Evolutionary conservation across 2,329 filamentous ascomycete genomes (phyloP), one percentile per base, ranked within the genome.

Genomic region (Aspergillus novoparasiticus): DNA sequence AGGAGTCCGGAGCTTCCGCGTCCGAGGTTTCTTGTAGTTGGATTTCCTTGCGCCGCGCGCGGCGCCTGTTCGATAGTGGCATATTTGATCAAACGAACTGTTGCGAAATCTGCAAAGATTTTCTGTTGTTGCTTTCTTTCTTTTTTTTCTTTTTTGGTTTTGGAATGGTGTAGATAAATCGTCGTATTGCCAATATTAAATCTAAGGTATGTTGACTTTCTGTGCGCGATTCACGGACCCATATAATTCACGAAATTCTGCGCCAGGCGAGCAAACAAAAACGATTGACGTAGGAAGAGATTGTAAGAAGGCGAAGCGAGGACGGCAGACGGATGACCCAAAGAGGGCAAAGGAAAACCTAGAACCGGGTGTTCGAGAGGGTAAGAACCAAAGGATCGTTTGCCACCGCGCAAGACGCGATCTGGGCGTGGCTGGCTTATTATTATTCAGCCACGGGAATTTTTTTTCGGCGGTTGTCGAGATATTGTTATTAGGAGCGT

Each of bases 1-100:
- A 83, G 39, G 81, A 83, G 65, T 82, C 80, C 66, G 80, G 76
- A 39, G 77, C 74, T 65, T 83, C 81, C 62, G 74, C 77, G 59
- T 82, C 80, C 32, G 79, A 80, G 3, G 77, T 77, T 68, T 81
- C 78, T 64, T 81, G 79, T 57, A 79, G 73, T 68, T 80, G 74
- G 46, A 79, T 73, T 70, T 80, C 77, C 74, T 79, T 80, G 72
- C 80, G 80, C 71, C 79, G 78, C 71, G 74, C 78, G 71, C 79
- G 79, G 68, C 80, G 78, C 63, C 79, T 76, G 66, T 79, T 79
- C 50, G 79, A 78, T 30, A 79, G 71, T 56, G 79, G 78, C 79
- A 81, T 81, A 58, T 65, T 72, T 51, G 53, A 30, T 26, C 23
- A 51, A 50, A n/a, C 46, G 26, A 50, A 51, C 26, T 30, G 46